Base-by-base conservation (phyloP, 768 basidiomycete genomes). In the Lactarius pseudohatsudake region DNA sequence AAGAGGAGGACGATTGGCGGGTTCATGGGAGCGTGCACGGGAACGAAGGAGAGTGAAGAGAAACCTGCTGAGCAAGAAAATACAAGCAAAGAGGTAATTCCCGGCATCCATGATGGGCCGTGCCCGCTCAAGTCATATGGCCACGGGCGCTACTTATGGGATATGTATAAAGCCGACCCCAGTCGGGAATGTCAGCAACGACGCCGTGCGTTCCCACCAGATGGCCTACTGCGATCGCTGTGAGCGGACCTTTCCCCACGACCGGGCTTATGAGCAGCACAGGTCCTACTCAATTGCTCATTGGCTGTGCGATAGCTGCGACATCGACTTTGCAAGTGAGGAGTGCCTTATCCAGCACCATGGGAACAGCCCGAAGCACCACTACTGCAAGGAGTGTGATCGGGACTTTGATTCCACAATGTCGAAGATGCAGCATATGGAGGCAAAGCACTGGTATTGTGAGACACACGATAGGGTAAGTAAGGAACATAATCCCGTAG, bases 201-300 rank as follows among this genome's bases (percentile, higher is more conserved):
- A n/a, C 22, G 15, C 22, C 13, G 47, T 50, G n/a, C n/a, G 47
- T 2, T 41, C 38, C 45, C 59, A 61, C 59, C 22, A 20, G 9
- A 64, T 64, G 57, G 26, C 47, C 20, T 54, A 59, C 30, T 64
- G 64, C n/a, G 45, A 64, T 22, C 64, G 64, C 28, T 64, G 64
- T 8, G 18, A 59, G 3, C 45, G 64, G 8, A 18, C 3, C 20
- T 64, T 64, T 20, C 26, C 10, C 7, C 57, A 64, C 7, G 57
- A 53, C 15, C 5, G 28, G 11, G 64, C 57, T 1, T 34, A 50
- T 36, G 57, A 59, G 15, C 57, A 64, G 20, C 64, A 64, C 57
- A 40, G 0, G 22, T 28, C 40, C 18, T 1, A 41, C 57, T 64
- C 64, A 3, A 1, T 16, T 13, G 34, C 5, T 3, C 64, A 64